phyloP scores from a whole-genome alignment of 768 basidiomycete genomes.

The Lyophyllum semitale region DNA sequence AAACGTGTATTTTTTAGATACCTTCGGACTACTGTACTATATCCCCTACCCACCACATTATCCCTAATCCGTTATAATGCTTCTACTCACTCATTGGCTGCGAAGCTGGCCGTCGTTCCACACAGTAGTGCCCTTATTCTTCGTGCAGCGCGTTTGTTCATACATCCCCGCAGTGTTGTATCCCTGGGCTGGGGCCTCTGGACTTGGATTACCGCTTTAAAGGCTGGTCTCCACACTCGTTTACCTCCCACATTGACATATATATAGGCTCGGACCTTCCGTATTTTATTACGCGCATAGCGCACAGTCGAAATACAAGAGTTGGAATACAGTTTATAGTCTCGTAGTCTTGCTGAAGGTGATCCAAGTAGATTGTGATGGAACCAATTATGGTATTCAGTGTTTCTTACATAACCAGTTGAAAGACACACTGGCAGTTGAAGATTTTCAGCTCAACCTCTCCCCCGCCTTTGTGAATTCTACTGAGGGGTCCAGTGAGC shows the following conservation, averaged over 20 bases:
- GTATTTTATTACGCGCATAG: neutral
- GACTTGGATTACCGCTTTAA: constrained; percentile 1
- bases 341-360: neutral
- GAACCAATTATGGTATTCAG: too few species aligned
- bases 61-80: constrained; percentile 15
- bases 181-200: constrained; percentile 12
- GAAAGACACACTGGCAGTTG: neutral
- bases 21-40: constrained; percentile 16
- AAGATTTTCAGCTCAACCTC: neutral
- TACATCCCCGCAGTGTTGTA: constrained; percentile 1
- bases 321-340: neutral
- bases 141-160: constrained; percentile 3
- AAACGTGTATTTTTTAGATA: constrained; percentile 22
- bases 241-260: neutral
- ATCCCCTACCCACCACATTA: constrained; percentile 1
- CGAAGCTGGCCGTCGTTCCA: constrained; percentile 9
- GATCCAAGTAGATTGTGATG: too few species aligned
- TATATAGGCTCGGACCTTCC: neutral
- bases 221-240: constrained; percentile 14
- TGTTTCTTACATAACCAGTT: neutral
- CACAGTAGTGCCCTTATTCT: constrained; percentile 11
- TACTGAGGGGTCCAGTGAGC: neutral
- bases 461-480: neutral
- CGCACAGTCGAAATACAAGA: neutral
- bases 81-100: constrained; percentile 13